Percentiles rank a stretch among this genome's conserved stretches.
Evolutionary conservation across 2,329 filamentous ascomycete species (phyloP).

Genomic region (Colletotrichum tofieldiae): DNA sequence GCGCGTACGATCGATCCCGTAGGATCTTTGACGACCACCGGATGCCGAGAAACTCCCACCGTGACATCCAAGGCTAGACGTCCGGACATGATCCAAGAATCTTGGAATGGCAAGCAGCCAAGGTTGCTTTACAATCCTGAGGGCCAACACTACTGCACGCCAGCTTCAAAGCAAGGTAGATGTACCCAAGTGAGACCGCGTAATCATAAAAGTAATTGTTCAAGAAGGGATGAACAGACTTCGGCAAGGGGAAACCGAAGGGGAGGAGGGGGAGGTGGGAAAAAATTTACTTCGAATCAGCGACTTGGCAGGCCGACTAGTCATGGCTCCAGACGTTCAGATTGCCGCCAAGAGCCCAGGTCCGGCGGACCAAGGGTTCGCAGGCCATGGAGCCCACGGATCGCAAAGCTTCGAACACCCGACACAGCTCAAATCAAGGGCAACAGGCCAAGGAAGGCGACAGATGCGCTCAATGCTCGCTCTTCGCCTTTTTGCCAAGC

Average conservation of each 20-base stretch:
- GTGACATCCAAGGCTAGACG: not conserved
- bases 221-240: not conserved
- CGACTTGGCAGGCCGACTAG: not conserved
- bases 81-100: too few relatives aligned
- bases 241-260: not conserved
- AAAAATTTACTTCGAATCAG: not conserved
- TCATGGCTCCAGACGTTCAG: not conserved
- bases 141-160: not conserved
- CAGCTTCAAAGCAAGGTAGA: constrained; percentile 3
- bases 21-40: not conserved
- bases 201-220: not conserved
- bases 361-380: not conserved
- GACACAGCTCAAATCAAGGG: not conserved
- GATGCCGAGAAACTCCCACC: not conserved
- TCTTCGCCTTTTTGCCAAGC: not conserved
- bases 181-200: not conserved
- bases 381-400: not conserved
- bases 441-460: not conserved
- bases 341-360: constrained; percentile 9
- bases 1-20: not conserved
- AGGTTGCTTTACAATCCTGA: not conserved
- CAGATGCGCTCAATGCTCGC: not conserved
- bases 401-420: not conserved
- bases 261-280: not conserved
- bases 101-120: not conserved